Base-by-base conservation (phyloP, 2,329 filamentous ascomycete genomes). In the Coniochaeta prunicola region DNA sequence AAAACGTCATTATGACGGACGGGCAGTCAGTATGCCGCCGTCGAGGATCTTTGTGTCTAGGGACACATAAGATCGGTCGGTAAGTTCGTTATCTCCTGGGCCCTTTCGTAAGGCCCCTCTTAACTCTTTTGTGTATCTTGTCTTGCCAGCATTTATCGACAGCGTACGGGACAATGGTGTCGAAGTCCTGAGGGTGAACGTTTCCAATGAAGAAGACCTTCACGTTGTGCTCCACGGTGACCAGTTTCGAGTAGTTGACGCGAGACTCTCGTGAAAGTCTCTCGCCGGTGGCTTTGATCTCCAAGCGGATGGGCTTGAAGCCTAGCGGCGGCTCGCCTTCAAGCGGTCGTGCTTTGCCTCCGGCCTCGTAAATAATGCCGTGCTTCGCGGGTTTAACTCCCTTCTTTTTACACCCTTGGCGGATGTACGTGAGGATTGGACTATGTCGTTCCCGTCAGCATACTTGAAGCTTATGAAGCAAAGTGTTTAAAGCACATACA, bases 221-320 rank as follows among this genome's bases (percentile, higher is more conserved):
- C 63, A 79, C 71, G 64, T 85, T 85, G 69, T 85, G 82, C 66
- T 84, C 80, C 28, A 85, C 73, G 3, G 80, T 82, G 30, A 77
- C 73, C 6, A 81, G 70, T 62, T 84, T 84, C 5, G 80, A 78
- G 67, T 84, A 85, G 68, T 85, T 84, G 63, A 84, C 75, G 5
- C 82, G 77, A 13, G 82, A 85, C 61, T 80, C 76, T 31, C 63
- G 72, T 12, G 73, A 72, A 7, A 85, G 72, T 58, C 19, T 24
- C 69, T 75, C 60, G 84, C 80, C 33, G 15, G 71, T 68, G 4
- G 73, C 69, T 21, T 67, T 71, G 21, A 83, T 74, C 0, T 73
- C 67, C 45, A 82, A 72, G 30, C 69, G 70, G 36, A 84, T 73
- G 0, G 81, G 75, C 0, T 64, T 34, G 56, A 80, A 82, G 0